Evolutionary conservation across 345 rosid genomes (phyloP).

Genomic region (Adansonia digitata): DNA sequence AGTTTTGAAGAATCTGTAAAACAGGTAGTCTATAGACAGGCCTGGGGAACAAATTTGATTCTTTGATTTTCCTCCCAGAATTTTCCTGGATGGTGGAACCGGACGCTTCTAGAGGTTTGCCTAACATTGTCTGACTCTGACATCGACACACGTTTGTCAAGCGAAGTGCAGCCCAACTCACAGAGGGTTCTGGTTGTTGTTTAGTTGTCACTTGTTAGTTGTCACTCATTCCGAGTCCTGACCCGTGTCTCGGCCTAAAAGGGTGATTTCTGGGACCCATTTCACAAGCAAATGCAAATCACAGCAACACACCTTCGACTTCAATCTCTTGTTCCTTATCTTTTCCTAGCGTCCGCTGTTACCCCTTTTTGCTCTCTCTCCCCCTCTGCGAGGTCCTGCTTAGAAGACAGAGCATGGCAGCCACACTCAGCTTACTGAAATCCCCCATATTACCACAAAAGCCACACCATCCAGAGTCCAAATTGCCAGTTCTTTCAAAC

Average conservation of each 20-base stretch:
- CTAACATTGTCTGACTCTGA: not conserved
- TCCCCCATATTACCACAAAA: slow-evolving; percentile 33
- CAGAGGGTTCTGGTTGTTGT: not conserved
- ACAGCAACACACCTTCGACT: not conserved
- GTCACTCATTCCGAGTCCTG: not conserved
- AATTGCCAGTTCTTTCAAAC: slow-evolving; percentile 10
- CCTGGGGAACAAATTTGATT: not conserved
- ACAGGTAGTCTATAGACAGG: no score
- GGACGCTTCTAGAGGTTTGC: not conserved
- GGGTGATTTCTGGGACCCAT: not conserved
- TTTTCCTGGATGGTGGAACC: not conserved
- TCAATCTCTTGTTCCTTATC: slow-evolving; percentile 12
- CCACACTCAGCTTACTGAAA: slow-evolving; percentile 57
- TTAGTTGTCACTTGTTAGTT: not conserved
- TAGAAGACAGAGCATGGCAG: slow-evolving; percentile 44
- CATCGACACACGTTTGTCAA: not conserved
- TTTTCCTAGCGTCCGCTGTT: not conserved
- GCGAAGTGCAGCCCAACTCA: not conserved
- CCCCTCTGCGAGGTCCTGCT: not conserved
- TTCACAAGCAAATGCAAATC: not conserved
- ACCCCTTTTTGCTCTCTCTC: not conserved
- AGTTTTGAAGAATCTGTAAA: not conserved
- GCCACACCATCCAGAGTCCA: slow-evolving; percentile 11
- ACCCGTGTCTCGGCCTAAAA: not conserved
- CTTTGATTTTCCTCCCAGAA: not conserved